Conservation (phyloP, 805 yeast genomes). For the Lachancea waltii region DNA sequence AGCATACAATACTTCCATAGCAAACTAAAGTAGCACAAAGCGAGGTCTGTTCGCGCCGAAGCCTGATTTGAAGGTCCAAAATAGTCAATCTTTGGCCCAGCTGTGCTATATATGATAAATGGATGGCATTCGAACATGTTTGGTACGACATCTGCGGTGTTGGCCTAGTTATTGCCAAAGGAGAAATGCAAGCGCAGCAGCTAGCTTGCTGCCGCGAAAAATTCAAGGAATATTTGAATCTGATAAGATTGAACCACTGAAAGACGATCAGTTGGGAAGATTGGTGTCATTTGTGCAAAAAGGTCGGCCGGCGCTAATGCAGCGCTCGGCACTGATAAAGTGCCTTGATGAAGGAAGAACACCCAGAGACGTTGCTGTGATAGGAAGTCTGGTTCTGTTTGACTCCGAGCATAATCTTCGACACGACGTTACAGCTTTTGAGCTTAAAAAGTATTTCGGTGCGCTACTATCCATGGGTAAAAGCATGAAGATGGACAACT, state of each 20-base stretch:
- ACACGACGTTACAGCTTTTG: constrained; percentile 15
- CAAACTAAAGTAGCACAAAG: too few species aligned
- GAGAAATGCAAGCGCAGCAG: neutral
- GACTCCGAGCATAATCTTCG: constrained; percentile 8
- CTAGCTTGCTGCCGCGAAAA: constrained; percentile 1
- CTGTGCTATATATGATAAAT: constrained; percentile 4
- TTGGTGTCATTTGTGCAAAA: constrained; percentile 2
- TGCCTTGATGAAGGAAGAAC: constrained; percentile 17
- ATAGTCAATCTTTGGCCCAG: too few species aligned
- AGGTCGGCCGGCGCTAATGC: neutral
- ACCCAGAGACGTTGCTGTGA: constrained; percentile 12
- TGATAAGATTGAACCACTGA: neutral
- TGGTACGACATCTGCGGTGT: constrained; percentile 1
- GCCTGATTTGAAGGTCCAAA: too few species aligned
- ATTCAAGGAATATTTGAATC: constrained; percentile 1
- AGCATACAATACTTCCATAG: too few species aligned
- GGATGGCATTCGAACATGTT: constrained; percentile 1
- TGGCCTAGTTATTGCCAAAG: neutral
- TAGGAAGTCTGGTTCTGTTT: constrained; percentile 17
- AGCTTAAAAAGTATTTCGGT: constrained; percentile 17
- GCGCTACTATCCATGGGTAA: constrained; percentile 15
- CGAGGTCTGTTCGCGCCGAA: too few species aligned
- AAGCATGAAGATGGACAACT: constrained; percentile 10
- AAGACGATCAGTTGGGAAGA: neutral
- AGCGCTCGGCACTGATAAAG: constrained; percentile 11